Evolutionary conservation across 2,329 filamentous ascomycete species (phyloP).

Genomic region (Aureobasidium sp.): DNA sequence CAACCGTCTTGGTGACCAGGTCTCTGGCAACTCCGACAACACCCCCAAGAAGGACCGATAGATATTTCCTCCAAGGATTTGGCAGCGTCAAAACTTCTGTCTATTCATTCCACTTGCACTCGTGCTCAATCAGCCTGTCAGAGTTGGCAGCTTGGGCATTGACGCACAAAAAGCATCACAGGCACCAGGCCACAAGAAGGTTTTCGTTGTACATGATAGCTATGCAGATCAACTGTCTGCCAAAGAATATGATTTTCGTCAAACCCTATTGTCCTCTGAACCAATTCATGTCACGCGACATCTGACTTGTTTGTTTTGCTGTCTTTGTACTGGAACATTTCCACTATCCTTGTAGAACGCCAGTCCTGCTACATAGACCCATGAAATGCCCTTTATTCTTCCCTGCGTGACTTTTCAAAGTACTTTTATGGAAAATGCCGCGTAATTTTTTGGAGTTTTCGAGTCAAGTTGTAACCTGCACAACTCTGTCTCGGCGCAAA

Average conservation of each 20-base stretch:
- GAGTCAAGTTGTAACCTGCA: background rate
- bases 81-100: background rate
- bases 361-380: background rate
- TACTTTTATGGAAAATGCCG: background rate
- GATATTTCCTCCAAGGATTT: conserved; percentile 22
- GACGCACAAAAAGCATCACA: background rate
- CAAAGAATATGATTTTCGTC: background rate
- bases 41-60: conserved; percentile 52
- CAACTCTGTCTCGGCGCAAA: background rate
- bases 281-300: background rate
- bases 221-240: background rate
- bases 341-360: background rate
- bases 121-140: background rate
- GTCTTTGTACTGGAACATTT: background rate
- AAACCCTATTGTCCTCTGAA: background rate
- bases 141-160: background rate
- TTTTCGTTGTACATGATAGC: conserved; percentile 9
- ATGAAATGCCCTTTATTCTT: background rate
- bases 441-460: background rate
- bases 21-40: conserved; percentile 47
- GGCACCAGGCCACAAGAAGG: conserved; percentile 1
- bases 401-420: background rate
- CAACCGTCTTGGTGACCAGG: conserved; percentile 75
- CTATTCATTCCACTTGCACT: background rate
- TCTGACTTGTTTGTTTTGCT: background rate